Evolutionary conservation across 1,139 yeast genomes (phyloP).

Genomic region (Diutina catenulata): DNA sequence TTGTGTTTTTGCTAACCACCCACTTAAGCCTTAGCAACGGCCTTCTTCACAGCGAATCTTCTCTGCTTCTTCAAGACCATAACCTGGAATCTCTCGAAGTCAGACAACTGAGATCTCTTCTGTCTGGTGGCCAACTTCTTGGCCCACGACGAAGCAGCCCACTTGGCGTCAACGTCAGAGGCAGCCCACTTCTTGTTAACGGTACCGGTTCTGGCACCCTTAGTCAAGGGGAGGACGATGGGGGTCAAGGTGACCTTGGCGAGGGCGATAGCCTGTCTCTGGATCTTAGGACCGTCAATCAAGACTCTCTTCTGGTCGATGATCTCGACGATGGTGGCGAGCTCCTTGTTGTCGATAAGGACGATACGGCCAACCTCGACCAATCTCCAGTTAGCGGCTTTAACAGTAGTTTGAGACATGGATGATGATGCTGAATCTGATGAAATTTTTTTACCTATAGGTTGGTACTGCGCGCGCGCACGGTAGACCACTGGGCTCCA

Average conservation of each 20-base stretch:
- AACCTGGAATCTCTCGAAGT: constrained; percentile 99
- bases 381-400: constrained; percentile 97
- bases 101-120: constrained; percentile 86
- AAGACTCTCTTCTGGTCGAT: constrained; percentile 98
- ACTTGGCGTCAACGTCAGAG: constrained; percentile 77
- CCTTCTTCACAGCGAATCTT: constrained; percentile 85
- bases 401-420: constrained; percentile 57
- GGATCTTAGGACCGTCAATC: constrained; percentile 92
- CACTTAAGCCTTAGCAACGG: constrained; percentile 23
- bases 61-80: constrained; percentile 94
- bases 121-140: constrained; percentile 93
- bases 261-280: constrained; percentile 86
- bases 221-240: constrained; percentile 77
- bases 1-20: constrained; percentile 6
- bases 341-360: constrained; percentile 66
- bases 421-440: constrained; percentile 21
- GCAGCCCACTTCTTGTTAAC: constrained; percentile 92
- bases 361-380: constrained; percentile 99
- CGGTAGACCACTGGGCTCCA: too few species aligned
- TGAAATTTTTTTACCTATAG: constrained; percentile 20
- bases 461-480: too few species aligned
- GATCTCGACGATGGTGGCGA: constrained; percentile 95
- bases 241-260: constrained; percentile 90
- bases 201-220: constrained; percentile 82
- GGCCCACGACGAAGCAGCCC: constrained; percentile 95